A percentile compares a stretch with the other conserved stretches of the same genome.
phyloP scores from a whole-genome alignment of 1,284 basidiomycete species.

The Golubevia sp. region DNA sequence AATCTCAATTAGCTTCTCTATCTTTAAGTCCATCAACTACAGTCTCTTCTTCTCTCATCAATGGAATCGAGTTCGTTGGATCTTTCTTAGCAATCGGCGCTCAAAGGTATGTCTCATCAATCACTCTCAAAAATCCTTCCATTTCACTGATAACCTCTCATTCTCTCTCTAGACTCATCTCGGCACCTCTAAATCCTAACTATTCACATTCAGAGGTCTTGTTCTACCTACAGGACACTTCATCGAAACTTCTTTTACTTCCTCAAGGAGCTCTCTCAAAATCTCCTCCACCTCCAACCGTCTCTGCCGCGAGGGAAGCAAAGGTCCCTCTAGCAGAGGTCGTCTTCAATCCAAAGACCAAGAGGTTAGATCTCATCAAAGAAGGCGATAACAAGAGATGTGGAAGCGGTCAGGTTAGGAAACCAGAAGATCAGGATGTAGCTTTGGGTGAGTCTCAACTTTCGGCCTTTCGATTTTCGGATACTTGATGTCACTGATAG shows the following conservation, averaged over 20 bases:
- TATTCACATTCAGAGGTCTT: constrained; percentile 62
- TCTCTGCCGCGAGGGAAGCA: constrained; percentile 32
- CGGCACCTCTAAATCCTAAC: constrained; percentile 64
- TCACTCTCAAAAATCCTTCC: no score
- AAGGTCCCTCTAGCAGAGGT: constrained; percentile 52
- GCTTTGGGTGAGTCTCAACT: no score
- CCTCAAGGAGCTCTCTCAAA: constrained; percentile 38
- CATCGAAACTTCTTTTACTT: constrained; percentile 54
- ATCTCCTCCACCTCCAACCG: constrained; percentile 23
- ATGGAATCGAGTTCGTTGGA: constrained; percentile 62
- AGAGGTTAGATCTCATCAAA: constrained; percentile 1
- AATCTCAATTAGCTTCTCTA: constrained; percentile 11
- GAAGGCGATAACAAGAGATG: no score
- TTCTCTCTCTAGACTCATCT: constrained; percentile 44
- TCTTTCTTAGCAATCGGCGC: constrained; percentile 62
- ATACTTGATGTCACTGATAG: no score
- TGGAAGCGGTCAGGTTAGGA: constrained; percentile 7
- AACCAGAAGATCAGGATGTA: constrained; percentile 34
- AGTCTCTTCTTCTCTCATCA: constrained; percentile 60
- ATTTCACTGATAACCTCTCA: neutral
- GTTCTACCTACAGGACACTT: constrained; percentile 62
- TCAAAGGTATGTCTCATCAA: constrained; percentile 36
- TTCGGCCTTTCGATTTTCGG: no score
- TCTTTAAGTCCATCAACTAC: constrained; percentile 30
- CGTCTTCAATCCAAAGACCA: constrained; percentile 31